phyloP scores from a whole-genome alignment of 108 stramenopile genomes.

The Tribonema minus region DNA sequence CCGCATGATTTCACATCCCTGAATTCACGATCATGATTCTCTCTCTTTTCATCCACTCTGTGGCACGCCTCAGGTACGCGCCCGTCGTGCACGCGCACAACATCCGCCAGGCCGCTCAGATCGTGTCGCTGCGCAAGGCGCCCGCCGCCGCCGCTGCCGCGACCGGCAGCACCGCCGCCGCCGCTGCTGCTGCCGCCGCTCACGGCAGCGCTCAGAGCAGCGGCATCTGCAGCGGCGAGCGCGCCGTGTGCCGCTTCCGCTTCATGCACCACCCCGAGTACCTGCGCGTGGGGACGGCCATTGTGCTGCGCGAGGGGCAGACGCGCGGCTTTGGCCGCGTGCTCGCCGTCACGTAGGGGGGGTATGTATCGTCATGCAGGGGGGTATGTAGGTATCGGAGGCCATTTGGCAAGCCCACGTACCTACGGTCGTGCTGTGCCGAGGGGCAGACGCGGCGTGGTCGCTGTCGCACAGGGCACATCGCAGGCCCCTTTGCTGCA shows the following conservation, averaged over 20 bases:
- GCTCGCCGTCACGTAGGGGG: no score
- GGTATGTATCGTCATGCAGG: no score
- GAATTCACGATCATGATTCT: no score
- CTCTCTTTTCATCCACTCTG: no score
- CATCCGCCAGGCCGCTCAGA: constrained; percentile 37
- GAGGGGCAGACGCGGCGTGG: no score
- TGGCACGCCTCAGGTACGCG: constrained; percentile 19
- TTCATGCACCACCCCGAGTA: constrained; percentile 23
- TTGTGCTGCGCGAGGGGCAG: constrained; percentile 4
- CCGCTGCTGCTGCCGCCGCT: neutral
- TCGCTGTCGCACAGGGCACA: no score
- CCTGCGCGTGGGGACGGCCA: constrained; percentile 12
- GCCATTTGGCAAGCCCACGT: no score
- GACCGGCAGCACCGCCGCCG: neutral
- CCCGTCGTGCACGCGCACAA: constrained; percentile 43
- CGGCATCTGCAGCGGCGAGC: neutral
- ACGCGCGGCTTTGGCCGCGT: constrained; percentile 30
- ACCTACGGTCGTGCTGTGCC: no score
- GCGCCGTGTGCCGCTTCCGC: constrained; percentile 6
- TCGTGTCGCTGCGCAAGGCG: constrained; percentile 17
- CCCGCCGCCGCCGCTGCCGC: no score
- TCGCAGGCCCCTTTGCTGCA: no score
- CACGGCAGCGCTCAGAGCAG: neutral
- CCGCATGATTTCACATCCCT: no score
- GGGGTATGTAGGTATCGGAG: no score